Evolutionary conservation across 163 green algal species (phyloP).

Genomic region (Volvox carteri): DNA sequence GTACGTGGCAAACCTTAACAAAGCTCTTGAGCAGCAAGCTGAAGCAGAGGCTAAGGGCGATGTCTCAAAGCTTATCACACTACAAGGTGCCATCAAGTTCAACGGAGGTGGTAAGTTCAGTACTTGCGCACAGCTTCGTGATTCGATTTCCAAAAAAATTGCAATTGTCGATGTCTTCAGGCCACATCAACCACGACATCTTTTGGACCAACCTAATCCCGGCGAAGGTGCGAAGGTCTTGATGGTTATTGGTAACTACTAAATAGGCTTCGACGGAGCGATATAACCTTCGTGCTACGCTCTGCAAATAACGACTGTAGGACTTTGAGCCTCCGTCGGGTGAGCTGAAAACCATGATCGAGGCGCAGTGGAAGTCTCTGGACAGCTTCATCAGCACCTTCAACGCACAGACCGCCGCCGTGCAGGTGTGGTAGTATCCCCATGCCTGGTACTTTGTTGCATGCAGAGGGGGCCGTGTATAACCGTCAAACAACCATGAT

Average conservation of each 20-base stretch:
- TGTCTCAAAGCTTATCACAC: slow-evolving; percentile 84
- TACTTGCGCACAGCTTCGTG: no score
- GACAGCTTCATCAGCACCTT: slow-evolving; percentile 89
- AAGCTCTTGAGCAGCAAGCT: slow-evolving; percentile 86
- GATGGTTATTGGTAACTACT: no score
- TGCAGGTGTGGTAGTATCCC: slow-evolving; percentile 82
- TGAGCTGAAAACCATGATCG: slow-evolving; percentile 84
- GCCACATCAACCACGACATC: slow-evolving; percentile 98
- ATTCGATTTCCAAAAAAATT: background rate
- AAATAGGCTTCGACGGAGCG: no score
- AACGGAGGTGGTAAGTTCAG: slow-evolving; percentile 91
- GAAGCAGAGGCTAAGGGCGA: slow-evolving; percentile 87
- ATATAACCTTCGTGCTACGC: no score
- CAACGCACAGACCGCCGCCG: slow-evolving; percentile 82
- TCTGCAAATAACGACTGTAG: no score
- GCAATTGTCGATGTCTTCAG: slow-evolving; percentile 64
- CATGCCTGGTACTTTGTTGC: background rate
- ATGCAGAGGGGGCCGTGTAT: no score
- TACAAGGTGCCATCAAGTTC: slow-evolving; percentile 96
- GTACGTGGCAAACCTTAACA: slow-evolving; percentile 95
- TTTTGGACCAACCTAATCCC: slow-evolving; percentile 97
- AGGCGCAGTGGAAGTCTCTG: slow-evolving; percentile 92
- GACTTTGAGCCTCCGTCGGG: slow-evolving; percentile 85
- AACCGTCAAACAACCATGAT: no score
- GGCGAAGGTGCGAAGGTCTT: slow-evolving; percentile 70